Evolutionary conservation across 2,329 filamentous ascomycete genomes (phyloP).

Genomic region (Hypoxylon sp.): DNA sequence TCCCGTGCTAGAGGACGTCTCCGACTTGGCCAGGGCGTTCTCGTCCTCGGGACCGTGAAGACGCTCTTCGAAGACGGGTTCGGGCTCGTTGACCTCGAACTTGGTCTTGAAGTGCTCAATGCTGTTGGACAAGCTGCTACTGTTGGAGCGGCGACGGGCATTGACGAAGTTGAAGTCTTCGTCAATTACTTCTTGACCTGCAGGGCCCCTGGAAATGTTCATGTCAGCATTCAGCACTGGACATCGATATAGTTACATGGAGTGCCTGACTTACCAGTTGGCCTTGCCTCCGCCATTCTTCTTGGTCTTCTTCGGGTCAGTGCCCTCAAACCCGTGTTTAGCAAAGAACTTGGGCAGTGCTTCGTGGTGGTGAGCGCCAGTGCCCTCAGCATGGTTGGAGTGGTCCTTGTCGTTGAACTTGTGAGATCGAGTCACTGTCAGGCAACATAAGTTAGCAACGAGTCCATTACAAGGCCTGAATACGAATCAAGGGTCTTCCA

Average conservation of each 20-base stretch:
- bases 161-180: conserved; percentile 87
- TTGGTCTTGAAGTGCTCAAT: conserved; percentile 92
- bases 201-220: conserved; percentile 74
- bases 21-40: conserved; percentile 68
- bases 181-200: conserved; percentile 87
- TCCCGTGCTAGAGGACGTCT: conserved; percentile 70
- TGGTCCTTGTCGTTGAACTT: conserved; percentile 96
- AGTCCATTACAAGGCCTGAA: not conserved
- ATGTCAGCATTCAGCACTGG: conserved; percentile 38
- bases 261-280: conserved; percentile 79
- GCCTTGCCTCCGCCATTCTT: conserved; percentile 94
- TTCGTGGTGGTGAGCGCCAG: conserved; percentile 74
- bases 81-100: conserved; percentile 89
- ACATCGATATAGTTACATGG: not conserved
- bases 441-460: conserved; percentile 23
- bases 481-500: not conserved
- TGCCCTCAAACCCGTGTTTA: conserved; percentile 84
- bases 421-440: conserved; percentile 93
- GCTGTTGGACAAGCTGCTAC: conserved; percentile 77
- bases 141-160: conserved; percentile 91
- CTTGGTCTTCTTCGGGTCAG: conserved; percentile 93
- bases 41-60: conserved; percentile 77
- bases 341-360: conserved; percentile 92
- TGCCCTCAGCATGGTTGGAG: conserved; percentile 80
- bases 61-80: conserved; percentile 92